phyloP scores from a whole-genome alignment of 768 basidiomycete species.

The Kwoniella sp. region DNA sequence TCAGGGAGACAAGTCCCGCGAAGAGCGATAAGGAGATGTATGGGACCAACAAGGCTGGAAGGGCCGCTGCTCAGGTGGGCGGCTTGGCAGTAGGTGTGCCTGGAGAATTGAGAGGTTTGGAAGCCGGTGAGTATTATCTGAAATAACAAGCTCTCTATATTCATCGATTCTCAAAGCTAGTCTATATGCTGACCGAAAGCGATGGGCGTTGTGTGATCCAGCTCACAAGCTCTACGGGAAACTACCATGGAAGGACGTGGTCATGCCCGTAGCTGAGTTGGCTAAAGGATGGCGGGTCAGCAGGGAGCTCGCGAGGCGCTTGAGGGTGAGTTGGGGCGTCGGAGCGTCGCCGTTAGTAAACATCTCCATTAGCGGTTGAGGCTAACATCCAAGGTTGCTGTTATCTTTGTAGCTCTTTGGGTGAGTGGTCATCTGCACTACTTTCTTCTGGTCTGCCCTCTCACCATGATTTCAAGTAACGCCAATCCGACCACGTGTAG shows the following conservation, averaged over 20 bases:
- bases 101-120: slow-evolving; percentile 83
- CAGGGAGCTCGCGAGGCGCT: slow-evolving; percentile 71
- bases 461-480: no score
- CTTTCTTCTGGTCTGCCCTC: no score
- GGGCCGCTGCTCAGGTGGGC: slow-evolving; percentile 64
- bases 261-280: slow-evolving; percentile 73
- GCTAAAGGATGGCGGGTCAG: slow-evolving; percentile 81
- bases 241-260: slow-evolving; percentile 74
- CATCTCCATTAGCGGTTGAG: no score
- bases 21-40: slow-evolving; percentile 79
- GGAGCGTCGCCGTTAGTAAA: no score
- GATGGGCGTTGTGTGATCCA: slow-evolving; percentile 1
- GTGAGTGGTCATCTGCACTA: slow-evolving; percentile 22
- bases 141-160: no score
- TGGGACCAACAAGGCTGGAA: slow-evolving; percentile 59
- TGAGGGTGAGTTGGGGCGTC: slow-evolving; percentile 62
- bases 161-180: background rate
- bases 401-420: slow-evolving; percentile 32
- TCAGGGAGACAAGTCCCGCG: slow-evolving; percentile 81
- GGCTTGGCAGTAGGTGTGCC: slow-evolving; percentile 89
- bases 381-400: no score
- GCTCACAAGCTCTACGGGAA: slow-evolving; percentile 81
- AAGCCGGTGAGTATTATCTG: slow-evolving; percentile 59
- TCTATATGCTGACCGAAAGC: background rate
- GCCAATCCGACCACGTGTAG: no score